Evolutionary conservation across 441 rosid species (phyloP).

Genomic region (Euphorbia celastroides): DNA sequence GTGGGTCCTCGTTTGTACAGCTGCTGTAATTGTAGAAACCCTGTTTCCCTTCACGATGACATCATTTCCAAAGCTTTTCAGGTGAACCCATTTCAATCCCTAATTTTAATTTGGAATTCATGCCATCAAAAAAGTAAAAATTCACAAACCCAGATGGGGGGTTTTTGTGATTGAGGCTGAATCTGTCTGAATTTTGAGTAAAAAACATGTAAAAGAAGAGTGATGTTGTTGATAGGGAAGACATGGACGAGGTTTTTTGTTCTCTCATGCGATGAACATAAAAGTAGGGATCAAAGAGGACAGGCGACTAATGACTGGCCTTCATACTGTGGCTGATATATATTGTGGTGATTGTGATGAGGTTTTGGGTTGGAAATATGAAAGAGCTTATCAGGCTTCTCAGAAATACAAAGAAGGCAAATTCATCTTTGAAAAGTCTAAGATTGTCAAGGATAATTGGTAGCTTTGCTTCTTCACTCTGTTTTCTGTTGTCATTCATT

Average conservation of each 20-base stretch:
- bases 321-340: constrained; percentile 80
- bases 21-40: constrained; percentile 82
- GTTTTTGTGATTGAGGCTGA: neutral
- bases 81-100: constrained; percentile 39
- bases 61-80: constrained; percentile 89
- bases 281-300: constrained; percentile 66
- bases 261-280: constrained; percentile 81
- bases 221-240: constrained; percentile 55
- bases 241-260: constrained; percentile 74
- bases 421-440: constrained; percentile 71
- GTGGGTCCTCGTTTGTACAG: constrained; percentile 76
- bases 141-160: too few species aligned
- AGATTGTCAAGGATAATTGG: constrained; percentile 77
- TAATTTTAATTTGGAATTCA: neutral
- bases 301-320: constrained; percentile 60
- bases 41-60: constrained; percentile 78
- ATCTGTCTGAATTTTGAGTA: neutral
- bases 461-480: constrained; percentile 20
- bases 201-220: too few species aligned
- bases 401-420: constrained; percentile 93
- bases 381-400: constrained; percentile 60
- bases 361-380: constrained; percentile 85
- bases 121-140: too few species aligned
- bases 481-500: too few species aligned
- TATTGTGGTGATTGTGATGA: constrained; percentile 61